A percentile compares a stretch with the other conserved stretches of the same genome.
These are phyloP conservation scores for Wallemia mellicola DNA, from an alignment of 1,284 basidiomycete genomes.

Conservation along the genomic window DNA sequence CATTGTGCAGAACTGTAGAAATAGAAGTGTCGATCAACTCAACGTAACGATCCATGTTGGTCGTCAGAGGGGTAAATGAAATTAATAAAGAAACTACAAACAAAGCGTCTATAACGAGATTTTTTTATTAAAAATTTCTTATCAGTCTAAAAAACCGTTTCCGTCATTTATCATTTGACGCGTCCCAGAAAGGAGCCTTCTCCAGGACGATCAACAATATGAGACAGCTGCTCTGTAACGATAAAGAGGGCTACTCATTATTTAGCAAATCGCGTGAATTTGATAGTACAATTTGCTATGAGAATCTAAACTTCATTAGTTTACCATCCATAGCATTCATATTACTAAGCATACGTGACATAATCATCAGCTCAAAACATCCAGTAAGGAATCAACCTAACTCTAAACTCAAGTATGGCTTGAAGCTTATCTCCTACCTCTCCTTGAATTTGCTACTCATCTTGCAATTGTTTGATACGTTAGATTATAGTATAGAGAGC, in stretches of 20 bases:
- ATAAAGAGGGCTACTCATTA: slow-evolving; percentile 29
- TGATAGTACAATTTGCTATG: slow-evolving; percentile 57
- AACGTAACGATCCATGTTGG: not conserved
- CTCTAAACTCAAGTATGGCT: slow-evolving; percentile 21
- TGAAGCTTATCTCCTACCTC: slow-evolving; percentile 23
- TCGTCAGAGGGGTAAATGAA: too few relatives aligned
- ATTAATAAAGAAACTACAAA: too few relatives aligned
- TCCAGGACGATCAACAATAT: not conserved
- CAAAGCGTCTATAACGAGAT: too few relatives aligned
- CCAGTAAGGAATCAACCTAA: slow-evolving; percentile 11
- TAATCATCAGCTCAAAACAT: slow-evolving; percentile 10
- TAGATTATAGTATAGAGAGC: slow-evolving; percentile 3
- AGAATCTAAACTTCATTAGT: slow-evolving; percentile 35
- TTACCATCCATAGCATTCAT: slow-evolving; percentile 24
- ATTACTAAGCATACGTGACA: slow-evolving; percentile 18
- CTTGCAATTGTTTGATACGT: slow-evolving; percentile 11
- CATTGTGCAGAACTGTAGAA: not conserved
- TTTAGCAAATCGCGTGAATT: slow-evolving; percentile 32
- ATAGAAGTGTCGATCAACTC: not conserved
- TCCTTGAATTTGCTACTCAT: slow-evolving; percentile 8
- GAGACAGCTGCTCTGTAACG: not conserved
- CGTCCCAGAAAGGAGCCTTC: not conserved
- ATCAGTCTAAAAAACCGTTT: too few relatives aligned
- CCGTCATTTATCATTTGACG: not conserved
- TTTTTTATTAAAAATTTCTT: too few relatives aligned